Evolutionary conservation across 2,329 filamentous ascomycete species (phyloP), one percentile per base, ranked within the genome.

Genomic region (Cryphonectria parasitica): DNA sequence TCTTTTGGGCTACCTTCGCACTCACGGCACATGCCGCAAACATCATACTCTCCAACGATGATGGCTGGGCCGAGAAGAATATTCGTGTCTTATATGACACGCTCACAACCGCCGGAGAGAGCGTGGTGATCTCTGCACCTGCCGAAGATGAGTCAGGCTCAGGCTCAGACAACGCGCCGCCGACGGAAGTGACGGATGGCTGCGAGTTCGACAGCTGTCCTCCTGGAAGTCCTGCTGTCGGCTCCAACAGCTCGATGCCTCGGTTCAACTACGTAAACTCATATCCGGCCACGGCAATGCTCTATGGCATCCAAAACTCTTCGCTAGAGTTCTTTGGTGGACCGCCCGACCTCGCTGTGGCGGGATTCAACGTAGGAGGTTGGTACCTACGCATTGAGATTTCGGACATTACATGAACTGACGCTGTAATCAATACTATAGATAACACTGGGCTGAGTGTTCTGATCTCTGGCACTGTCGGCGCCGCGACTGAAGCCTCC

Each of bases 231-330:
- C 86, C 86, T 0, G 82, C 89, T 1, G 82, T 83, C n/a, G 90
- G 90, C 45, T 77, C 79, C 73, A 91, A 92, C 75, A 79, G 81
- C 13, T 85, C 85, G 0, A 82, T 87, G 72, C 83, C 87, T 0
- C 85, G 87, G 6, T 83, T 92, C 64, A 90, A 91, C 83, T 93
- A 91, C 82, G 91, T 93, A 68, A 92, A 93, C 81, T 90, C 88
- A 0, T 92, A 83, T 79, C 90, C 91, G 0, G 88, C 88, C 1
- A 92, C 90, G 0, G 82, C 88, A 1, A 88, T 91, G 75, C 85
- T 87, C 67, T 86, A 88, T 76, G 90, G 90, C 43, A 88, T 92
- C 76, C 80, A 88, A 71, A 85, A 81, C 5, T 83, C 89, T 34
- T 85, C 83, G 0, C 83, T 86, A 0, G 80, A 83, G 54, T 81